Base-by-base conservation (phyloP, 306 rosid genomes). In the Castanea crenata region DNA sequence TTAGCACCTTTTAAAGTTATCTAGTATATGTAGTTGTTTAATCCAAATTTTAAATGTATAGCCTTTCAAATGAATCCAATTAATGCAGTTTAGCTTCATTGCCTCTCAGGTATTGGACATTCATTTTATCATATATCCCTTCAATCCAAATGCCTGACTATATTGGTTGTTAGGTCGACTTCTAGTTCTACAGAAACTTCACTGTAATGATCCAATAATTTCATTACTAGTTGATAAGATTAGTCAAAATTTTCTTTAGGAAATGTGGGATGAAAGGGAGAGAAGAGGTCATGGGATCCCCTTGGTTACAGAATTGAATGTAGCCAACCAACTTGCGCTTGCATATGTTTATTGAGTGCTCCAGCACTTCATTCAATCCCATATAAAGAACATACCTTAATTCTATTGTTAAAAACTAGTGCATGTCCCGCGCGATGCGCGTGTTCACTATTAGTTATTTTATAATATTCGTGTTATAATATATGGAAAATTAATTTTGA, bases 241-340 rank as follows among this genome's bases (percentile, higher is more conserved):
- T 56, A 68, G 23, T 27, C 20, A 56, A 73, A 46, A 74, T 69
- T 34, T 77, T 29, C 74, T 61, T 20, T 19, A 15, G 31, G 78
- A 51, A 64, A 58, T 85, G 76, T 79, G 67, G 73, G 69, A 61
- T 77, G 91, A 82, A 77, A 54, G 77, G 58, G 82, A 82, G 61
- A 77, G 83, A 68, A 80, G 85, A 62, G 72, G 65, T 29, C 62
- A 75, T 79, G 86, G 91, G 86, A 75, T 82, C 88, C 91, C 87
- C 82, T 38, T 82, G 52, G 87, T 35, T 82, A 79, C 83, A 71
- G 81, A 85, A 82, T 87, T 87, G 61, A 87, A 85, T 85, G 81
- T 81, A 49, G 29, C 80, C 69, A 82, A 87, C 86, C 83, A 87
- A 82, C 88, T 82, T 84, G 77, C 32, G 76, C 21, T 34, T 49